Base-by-base conservation (phyloP, 148 eudicot species). In the Linanthus parryae region DNA sequence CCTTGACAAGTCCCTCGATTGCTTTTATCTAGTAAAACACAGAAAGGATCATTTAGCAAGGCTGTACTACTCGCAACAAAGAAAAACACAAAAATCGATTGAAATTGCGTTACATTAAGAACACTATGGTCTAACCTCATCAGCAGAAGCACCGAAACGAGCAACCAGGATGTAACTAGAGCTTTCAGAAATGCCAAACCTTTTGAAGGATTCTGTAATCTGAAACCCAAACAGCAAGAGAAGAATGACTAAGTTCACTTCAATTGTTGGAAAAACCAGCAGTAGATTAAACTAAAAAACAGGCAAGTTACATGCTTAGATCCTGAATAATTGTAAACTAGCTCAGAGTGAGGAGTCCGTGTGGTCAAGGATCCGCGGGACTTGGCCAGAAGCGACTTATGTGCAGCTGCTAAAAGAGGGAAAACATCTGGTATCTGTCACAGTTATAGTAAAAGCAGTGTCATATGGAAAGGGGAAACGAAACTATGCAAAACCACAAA, bases 121-220 rank as follows among this genome's bases (percentile, higher is more conserved):
- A 51, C 15, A 3, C 28, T 19, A 21, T 46, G 19, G 59, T 40
- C 74, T 71, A 40, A 88, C 99, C 87, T 81, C 91, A 43, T 82
- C 85, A 39, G 57, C 61, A 37, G 94, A 67, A 69, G 96, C 79
- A 63, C 71, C 65, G 40, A 92, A 88, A 62, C 88, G 80, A 39
- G 95, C 99, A 40, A 77, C 90, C 41, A 92, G 94, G 62, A 88
- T 36, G 43, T 92, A 87, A 3, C 81, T 73, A 14, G 85, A 58
- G 63, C 58, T 77, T 16, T 88, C 96, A 18, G 94, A 77, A 55
- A 92, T 88, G 38, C 99, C 99, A 57, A 85, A 92, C 57, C 96
- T 82, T 69, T 92, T 88, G 40, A 88, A 73, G 5, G 99, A 88
- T 56, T 92, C 99, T 5, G 96, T 76, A 48, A 92, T 92, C 99